phyloP scores from a whole-genome alignment of 345 rosid species.

The Corchorus olitorius region DNA sequence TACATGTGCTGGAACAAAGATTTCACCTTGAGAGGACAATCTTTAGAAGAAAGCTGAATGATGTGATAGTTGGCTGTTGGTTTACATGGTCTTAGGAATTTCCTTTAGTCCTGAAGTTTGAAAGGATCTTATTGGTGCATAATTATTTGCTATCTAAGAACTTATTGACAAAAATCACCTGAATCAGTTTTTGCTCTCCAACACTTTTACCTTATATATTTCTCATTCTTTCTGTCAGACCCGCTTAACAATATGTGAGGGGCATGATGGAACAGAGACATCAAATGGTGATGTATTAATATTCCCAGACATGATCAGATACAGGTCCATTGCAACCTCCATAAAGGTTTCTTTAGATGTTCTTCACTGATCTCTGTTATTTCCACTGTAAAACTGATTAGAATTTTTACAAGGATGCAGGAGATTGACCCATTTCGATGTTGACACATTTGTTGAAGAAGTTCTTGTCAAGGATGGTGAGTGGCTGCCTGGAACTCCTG shows the following conservation, averaged over 20 bases:
- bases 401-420: conserved; percentile 53
- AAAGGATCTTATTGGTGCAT: background rate
- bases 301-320: conserved; percentile 98
- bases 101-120: background rate
- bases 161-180: background rate
- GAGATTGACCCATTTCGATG: conserved; percentile 98
- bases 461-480: conserved; percentile 93
- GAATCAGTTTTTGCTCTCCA: background rate
- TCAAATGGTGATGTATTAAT: conserved; percentile 97
- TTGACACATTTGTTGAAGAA: conserved; percentile 96
- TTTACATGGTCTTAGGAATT: background rate
- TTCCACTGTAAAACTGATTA: conserved; percentile 20
- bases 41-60: background rate
- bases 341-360: conserved; percentile 13
- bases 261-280: conserved; percentile 97
- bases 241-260: conserved; percentile 90
- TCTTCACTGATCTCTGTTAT: background rate
- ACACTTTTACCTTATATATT: background rate
- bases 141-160: background rate
- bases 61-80: conserved; percentile 6
- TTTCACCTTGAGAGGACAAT: background rate
- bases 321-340: conserved; percentile 54
- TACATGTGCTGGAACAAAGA: background rate
- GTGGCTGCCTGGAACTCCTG: conserved; percentile 95
- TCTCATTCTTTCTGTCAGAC: conserved; percentile 49